Evolutionary conservation across 768 basidiomycete genomes (phyloP).

Genomic region (Tubosaeta sp.): DNA sequence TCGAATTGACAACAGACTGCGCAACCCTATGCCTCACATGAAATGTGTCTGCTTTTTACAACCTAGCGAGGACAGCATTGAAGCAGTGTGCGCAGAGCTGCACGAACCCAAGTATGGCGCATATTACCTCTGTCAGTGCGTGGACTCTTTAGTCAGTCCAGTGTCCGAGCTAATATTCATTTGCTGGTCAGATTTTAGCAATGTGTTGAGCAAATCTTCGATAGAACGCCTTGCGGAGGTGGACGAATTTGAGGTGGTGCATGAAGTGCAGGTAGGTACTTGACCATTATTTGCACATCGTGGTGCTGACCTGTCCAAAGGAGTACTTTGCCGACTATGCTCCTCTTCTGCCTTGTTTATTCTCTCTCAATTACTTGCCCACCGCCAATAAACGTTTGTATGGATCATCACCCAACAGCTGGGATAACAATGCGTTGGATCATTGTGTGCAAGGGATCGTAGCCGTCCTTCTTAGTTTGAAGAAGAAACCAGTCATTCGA

Average conservation of each 20-base stretch:
- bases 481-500: conserved; percentile 92
- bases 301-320: conserved; percentile 36
- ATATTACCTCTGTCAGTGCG: conserved; percentile 98
- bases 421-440: conserved; percentile 71
- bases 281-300: not conserved
- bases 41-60: conserved; percentile 95
- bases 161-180: conserved; percentile 14
- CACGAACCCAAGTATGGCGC: conserved; percentile 92
- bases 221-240: conserved; percentile 92
- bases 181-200: conserved; percentile 79
- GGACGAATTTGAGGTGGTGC: conserved; percentile 94
- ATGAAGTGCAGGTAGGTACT: conserved; percentile 81
- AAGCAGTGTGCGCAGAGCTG: conserved; percentile 79
- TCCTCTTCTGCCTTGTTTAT: conserved; percentile 79
- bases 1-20: conserved; percentile 89
- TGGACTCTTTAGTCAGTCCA: conserved; percentile 42
- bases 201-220: conserved; percentile 79
- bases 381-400: conserved; percentile 61
- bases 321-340: conserved; percentile 98
- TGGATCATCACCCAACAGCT: conserved; percentile 65
- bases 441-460: conserved; percentile 76
- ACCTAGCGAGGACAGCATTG: conserved; percentile 75
- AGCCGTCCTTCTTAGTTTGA: conserved; percentile 87
- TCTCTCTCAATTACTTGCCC: conserved; percentile 80
- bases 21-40: conserved; percentile 93